A percentile compares a stretch with the other conserved stretches of the same genome.
Conservation (phyloP, 805 yeast genomes). For the Sugiyamaella mastotermitis region DNA sequence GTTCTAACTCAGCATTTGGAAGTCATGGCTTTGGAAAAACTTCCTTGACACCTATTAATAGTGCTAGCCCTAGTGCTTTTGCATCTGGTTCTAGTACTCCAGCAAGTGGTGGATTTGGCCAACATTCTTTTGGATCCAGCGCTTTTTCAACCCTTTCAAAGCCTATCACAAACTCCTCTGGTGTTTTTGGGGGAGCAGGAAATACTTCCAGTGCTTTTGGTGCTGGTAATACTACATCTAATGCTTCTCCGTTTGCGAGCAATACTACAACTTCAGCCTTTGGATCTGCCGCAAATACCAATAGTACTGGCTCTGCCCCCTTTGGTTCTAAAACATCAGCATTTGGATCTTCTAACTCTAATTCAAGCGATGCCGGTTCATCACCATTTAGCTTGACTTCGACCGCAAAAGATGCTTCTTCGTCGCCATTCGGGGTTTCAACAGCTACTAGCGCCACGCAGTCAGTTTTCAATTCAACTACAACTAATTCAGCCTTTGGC, state of each 20-base stretch:
- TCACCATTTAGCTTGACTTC: conserved; percentile 8
- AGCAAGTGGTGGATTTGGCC: conserved; percentile 4
- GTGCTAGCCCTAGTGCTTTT: conserved; percentile 22
- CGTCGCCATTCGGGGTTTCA: conserved; percentile 1
- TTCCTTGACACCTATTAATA: conserved; percentile 19
- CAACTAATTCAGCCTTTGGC: conserved; percentile 7
- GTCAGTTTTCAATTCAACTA: too few relatives aligned
- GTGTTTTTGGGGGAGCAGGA: conserved; percentile 1
- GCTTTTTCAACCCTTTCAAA: not conserved
- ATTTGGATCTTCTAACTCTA: conserved; percentile 3
- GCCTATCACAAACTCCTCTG: not conserved
- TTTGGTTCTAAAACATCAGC: not conserved
- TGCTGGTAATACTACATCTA: not conserved
- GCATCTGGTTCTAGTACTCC: conserved; percentile 4
- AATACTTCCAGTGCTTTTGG: conserved; percentile 10
- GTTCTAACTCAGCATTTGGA: conserved; percentile 22
- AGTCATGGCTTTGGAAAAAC: conserved; percentile 14
- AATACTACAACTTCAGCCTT: conserved; percentile 18
- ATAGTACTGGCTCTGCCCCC: not conserved
- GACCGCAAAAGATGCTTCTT: not conserved
- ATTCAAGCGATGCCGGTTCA: too few relatives aligned
- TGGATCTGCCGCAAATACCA: conserved; percentile 16
- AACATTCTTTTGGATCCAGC: not conserved
- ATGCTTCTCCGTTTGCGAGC: conserved; percentile 8
- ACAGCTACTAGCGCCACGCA: not conserved